Evolutionary conservation across 2,329 filamentous ascomycete genomes (phyloP), one percentile per base, ranked within the genome.

Genomic region (Phoma herbarum): DNA sequence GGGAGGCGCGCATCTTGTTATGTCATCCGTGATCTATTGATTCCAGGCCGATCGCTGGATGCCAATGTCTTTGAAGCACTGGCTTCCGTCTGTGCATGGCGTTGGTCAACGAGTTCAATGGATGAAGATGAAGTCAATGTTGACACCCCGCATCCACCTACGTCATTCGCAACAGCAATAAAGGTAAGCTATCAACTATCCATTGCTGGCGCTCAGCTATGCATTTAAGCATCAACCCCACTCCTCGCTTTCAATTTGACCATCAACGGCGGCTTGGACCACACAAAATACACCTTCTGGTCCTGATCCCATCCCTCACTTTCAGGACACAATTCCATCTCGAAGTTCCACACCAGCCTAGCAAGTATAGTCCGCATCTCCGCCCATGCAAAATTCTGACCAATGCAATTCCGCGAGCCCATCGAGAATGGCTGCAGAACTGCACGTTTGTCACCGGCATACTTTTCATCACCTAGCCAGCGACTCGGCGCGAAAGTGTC

Each of bases 391-490:
- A 41, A 41, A 4, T 72, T 74, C 57, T 73, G 69, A 2, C 71
- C 69, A 16, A 73, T 33, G 46, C 71, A 74, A 23, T 70, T 68
- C 18, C 67, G 53, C 10, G 69, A 63, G 0, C 70, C 70, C 47
- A 69, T 67, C 0, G 62, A 67, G 53, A 74, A 74, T n/a, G 71
- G 66, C 23, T 71, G 62, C 12, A 75, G 53, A 0, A 57, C 63
- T 0, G 69, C 68, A n/a, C 64, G 65, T 6, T 73, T 74, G 44
- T 81, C 78, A 7, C 59, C 49, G 2, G 42, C 52, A 48, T 75
- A 80, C 5, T 41, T n/a, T 6, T 70, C 63, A 31, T 75, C 72
- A 1, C 70, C 68, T 7, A 81, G 58, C 78, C 78, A 82, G 14
- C 80, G 62, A 59, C 72, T 70, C 1, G 72, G 72, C 2, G 63